phyloP scores from a whole-genome alignment of 108 stramenopile species.

The Stephanodiscus triporus region DNA sequence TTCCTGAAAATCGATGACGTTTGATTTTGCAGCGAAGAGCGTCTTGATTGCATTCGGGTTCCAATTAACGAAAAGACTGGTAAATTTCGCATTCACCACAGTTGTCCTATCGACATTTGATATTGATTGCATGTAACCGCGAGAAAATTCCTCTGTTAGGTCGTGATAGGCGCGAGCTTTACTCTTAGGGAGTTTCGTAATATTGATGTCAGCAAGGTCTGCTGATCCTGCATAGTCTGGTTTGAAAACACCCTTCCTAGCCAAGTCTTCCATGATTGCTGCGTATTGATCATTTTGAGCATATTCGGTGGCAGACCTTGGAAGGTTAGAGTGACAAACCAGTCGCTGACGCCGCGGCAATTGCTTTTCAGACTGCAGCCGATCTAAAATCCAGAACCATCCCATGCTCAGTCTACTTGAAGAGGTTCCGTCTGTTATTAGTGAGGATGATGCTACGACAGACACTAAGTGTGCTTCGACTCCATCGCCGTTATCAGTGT shows the following conservation, averaged over 20 bases:
- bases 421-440: slow-evolving; percentile 62
- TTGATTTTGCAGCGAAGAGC: slow-evolving; percentile 41
- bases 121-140: slow-evolving; percentile 32
- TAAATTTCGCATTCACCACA: slow-evolving; percentile 70
- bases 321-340: slow-evolving; percentile 78
- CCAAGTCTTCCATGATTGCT: slow-evolving; percentile 60
- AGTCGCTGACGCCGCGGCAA: slow-evolving; percentile 62
- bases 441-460: slow-evolving; percentile 56
- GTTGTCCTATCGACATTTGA: slow-evolving; percentile 30
- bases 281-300: slow-evolving; percentile 54
- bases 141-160: slow-evolving; percentile 38
- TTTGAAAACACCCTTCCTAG: slow-evolving; percentile 61
- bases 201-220: slow-evolving; percentile 73
- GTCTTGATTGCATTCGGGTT: slow-evolving; percentile 73
- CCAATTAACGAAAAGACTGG: slow-evolving; percentile 82
- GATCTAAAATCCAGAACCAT: slow-evolving; percentile 87
- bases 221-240: slow-evolving; percentile 58
- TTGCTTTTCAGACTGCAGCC: slow-evolving; percentile 40
- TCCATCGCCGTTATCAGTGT: slow-evolving; percentile 56
- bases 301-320: slow-evolving; percentile 54
- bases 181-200: slow-evolving; percentile 27
- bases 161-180: slow-evolving; percentile 36
- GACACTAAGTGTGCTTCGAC: slow-evolving; percentile 82
- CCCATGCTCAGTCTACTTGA: slow-evolving; percentile 68
- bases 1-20: slow-evolving; percentile 47